Evolutionary conservation across 2,329 filamentous ascomycete species (phyloP).

Genomic region (Aurifilum marmelostoma): DNA sequence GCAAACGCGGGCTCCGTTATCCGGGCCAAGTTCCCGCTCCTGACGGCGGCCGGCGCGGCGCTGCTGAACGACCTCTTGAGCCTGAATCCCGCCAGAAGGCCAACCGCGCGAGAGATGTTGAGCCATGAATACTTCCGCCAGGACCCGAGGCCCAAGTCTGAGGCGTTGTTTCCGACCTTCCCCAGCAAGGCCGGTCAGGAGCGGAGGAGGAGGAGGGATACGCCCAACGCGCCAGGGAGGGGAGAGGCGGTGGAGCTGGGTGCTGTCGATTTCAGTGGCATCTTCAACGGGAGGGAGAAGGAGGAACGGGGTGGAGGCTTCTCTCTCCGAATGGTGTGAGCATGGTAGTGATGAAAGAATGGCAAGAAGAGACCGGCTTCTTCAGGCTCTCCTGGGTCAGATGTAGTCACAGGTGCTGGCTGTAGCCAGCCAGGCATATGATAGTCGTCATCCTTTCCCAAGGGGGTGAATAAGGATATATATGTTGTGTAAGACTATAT

Average conservation of each 20-base stretch:
- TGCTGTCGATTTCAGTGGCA: conserved; percentile 68
- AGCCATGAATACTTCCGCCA: conserved; percentile 84
- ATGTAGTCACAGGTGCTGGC: neutral
- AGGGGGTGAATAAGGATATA: neutral
- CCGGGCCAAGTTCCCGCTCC: conserved; percentile 76
- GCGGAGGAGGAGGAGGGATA: conserved; percentile 70
- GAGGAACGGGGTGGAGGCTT: conserved; percentile 70
- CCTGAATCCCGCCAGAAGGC: conserved; percentile 73
- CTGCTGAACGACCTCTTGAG: conserved; percentile 73
- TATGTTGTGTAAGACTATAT: conserved; percentile 9
- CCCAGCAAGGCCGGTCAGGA: conserved; percentile 94
- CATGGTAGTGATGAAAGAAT: too few relatives aligned
- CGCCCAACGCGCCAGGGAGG: conserved; percentile 80
- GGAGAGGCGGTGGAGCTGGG: conserved; percentile 67
- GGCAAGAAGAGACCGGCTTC: too few relatives aligned
- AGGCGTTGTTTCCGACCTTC: conserved; percentile 95
- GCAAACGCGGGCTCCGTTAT: conserved; percentile 56
- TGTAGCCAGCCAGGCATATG: neutral
- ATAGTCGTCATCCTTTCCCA: neutral
- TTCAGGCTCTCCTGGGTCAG: too few relatives aligned
- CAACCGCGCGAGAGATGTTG: conserved; percentile 73
- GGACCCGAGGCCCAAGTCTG: conserved; percentile 85
- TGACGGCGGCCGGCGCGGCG: conserved; percentile 73
- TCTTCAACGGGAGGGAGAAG: conserved; percentile 68
- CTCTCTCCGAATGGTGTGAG: conserved; percentile 63